Evolutionary conservation across 495 filamentous ascomycete genomes (phyloP).

Genomic region (Penicillium robsamsonii): DNA sequence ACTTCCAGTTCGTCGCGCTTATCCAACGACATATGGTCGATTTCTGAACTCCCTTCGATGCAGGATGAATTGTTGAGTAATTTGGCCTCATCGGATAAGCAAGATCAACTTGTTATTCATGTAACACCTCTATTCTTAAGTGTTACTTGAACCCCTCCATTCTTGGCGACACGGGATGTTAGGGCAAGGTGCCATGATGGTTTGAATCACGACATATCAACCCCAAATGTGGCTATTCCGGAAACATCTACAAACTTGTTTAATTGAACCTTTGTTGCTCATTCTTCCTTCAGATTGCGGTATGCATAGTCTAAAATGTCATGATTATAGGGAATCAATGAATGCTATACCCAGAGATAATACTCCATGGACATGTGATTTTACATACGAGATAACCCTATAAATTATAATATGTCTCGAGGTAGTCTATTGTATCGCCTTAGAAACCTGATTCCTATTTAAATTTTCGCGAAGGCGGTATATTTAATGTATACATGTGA

Average conservation of each 20-base stretch:
- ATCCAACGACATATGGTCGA: slow-evolving; percentile 7
- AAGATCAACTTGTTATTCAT: neutral
- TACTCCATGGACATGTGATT: too few relatives aligned
- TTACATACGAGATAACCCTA: too few relatives aligned
- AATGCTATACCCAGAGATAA: too few relatives aligned
- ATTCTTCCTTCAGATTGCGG: neutral
- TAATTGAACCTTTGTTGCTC: neutral
- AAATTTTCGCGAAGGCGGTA: too few relatives aligned
- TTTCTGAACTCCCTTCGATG: neutral
- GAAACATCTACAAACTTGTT: neutral
- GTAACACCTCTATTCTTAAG: neutral
- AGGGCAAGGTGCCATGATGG: slow-evolving; percentile 24
- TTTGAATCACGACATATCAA: slow-evolving; percentile 26
- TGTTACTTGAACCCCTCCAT: neutral
- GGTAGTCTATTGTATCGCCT: too few relatives aligned
- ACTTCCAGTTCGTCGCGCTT: slow-evolving; percentile 10
- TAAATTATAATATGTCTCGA: too few relatives aligned
- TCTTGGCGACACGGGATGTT: neutral
- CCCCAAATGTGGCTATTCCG: neutral
- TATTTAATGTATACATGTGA: too few relatives aligned
- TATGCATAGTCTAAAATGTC: neutral
- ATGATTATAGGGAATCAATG: neutral
- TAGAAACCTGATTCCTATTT: too few relatives aligned
- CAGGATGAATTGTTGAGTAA: neutral
- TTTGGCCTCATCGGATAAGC: neutral